phyloP scores from a whole-genome alignment of 2,329 filamentous ascomycete genomes.

The Sclerotinia trifoliorum region DNA sequence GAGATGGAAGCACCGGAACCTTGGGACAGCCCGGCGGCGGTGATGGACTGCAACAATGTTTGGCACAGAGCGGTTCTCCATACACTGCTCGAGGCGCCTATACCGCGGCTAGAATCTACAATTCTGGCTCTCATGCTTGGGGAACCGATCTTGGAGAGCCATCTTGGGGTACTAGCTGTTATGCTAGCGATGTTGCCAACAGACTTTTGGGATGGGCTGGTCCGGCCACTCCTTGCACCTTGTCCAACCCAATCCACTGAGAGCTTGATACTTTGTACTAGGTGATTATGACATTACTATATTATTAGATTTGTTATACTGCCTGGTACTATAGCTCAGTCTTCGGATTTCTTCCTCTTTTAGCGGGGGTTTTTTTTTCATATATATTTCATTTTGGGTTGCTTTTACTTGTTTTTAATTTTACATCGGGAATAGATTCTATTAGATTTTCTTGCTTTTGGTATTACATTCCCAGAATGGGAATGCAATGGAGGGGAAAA shows the following conservation, averaged over 20 bases:
- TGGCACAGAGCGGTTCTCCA: slow-evolving; percentile 25
- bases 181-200: slow-evolving; percentile 35
- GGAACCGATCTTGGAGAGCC: slow-evolving; percentile 39
- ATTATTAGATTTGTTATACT: background rate
- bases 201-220: slow-evolving; percentile 25
- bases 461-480: background rate
- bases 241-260: background rate
- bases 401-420: background rate
- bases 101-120: slow-evolving; percentile 44
- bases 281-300: background rate
- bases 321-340: background rate
- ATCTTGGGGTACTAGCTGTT: slow-evolving; percentile 30
- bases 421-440: background rate
- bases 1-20: slow-evolving; percentile 37
- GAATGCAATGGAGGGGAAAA: background rate
- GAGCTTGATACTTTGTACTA: background rate
- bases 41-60: slow-evolving; percentile 10
- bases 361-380: background rate
- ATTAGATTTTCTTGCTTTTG: background rate
- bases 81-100: slow-evolving; percentile 36
- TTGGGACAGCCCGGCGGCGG: background rate
- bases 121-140: slow-evolving; percentile 42
- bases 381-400: background rate
- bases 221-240: background rate
- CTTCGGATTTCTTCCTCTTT: background rate